Conservation (phyloP, 257 asterid species). For the Voacanga thouarsii region DNA sequence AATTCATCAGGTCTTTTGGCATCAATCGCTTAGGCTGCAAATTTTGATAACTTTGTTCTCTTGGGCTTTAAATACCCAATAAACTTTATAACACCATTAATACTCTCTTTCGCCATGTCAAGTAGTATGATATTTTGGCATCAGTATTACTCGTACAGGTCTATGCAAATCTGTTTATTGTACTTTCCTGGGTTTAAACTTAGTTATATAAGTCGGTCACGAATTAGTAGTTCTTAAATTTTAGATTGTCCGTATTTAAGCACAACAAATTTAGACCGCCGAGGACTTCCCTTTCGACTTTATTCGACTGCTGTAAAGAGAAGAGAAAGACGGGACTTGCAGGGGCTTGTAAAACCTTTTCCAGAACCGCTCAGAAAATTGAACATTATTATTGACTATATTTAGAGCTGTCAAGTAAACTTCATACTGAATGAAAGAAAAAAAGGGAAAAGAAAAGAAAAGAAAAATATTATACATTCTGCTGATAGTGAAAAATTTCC, state of each 20-base stretch:
- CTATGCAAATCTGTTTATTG: too few relatives aligned
- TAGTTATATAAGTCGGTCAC: too few relatives aligned
- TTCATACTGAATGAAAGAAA: background rate
- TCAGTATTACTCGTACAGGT: too few relatives aligned
- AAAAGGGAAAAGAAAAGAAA: background rate
- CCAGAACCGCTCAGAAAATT: background rate
- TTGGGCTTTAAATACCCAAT: too few relatives aligned
- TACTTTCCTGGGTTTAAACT: too few relatives aligned
- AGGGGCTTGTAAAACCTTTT: background rate
- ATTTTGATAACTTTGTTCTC: too few relatives aligned
- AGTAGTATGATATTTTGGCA: too few relatives aligned
- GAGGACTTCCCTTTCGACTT: background rate
- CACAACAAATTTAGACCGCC: too few relatives aligned
- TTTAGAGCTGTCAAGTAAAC: background rate
- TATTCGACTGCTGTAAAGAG: background rate
- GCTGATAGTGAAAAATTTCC: background rate
- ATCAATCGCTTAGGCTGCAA: too few relatives aligned
- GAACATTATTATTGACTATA: background rate
- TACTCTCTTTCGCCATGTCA: too few relatives aligned
- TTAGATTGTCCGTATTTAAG: background rate
- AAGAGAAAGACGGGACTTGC: background rate
- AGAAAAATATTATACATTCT: slow-evolving; percentile 15
- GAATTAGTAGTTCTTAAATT: background rate
- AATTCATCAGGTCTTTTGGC: too few relatives aligned
- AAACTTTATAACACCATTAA: too few relatives aligned